These are phyloP conservation scores for Nevesoporus exiguus DNA, from an alignment of 768 basidiomycete genomes.

Conservation along the genomic window DNA sequence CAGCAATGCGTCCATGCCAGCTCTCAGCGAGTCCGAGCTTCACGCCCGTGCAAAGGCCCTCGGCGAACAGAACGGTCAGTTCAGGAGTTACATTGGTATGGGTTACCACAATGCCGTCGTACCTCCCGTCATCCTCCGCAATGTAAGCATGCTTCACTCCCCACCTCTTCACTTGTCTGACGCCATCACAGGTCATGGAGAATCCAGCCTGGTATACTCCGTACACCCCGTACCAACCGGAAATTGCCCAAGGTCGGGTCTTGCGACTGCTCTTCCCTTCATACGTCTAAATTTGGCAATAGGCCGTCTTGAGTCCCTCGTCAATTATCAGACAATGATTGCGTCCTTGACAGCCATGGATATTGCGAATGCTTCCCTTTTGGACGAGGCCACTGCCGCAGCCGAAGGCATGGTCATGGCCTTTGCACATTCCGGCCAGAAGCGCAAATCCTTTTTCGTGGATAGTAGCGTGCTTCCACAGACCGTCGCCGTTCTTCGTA, in stretches of 20 bases:
- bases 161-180: slow-evolving; percentile 1
- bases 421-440: slow-evolving; percentile 60
- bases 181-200: slow-evolving; percentile 66
- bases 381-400: slow-evolving; percentile 94
- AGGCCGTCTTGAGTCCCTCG: slow-evolving; percentile 94
- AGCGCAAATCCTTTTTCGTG: slow-evolving; percentile 81
- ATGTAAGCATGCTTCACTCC: slow-evolving; percentile 48
- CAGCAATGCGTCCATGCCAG: slow-evolving; percentile 64
- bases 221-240: slow-evolving; percentile 94
- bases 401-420: slow-evolving; percentile 98
- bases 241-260: slow-evolving; percentile 89
- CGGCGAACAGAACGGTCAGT: slow-evolving; percentile 73
- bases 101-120: slow-evolving; percentile 95
- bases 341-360: slow-evolving; percentile 92
- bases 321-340: slow-evolving; percentile 97
- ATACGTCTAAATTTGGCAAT: slow-evolving; percentile 15
- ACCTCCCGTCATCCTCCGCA: slow-evolving; percentile 92
- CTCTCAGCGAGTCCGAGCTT: slow-evolving; percentile 85
- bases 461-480: slow-evolving; percentile 83
- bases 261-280: slow-evolving; percentile 1
- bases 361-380: slow-evolving; percentile 91
- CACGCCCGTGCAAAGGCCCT: slow-evolving; percentile 69
- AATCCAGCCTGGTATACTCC: slow-evolving; percentile 99
- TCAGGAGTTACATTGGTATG: slow-evolving; percentile 97
- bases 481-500: slow-evolving; percentile 84